Base-by-base conservation (phyloP, 164 flowering plant species). In the Akebia trifoliata region DNA sequence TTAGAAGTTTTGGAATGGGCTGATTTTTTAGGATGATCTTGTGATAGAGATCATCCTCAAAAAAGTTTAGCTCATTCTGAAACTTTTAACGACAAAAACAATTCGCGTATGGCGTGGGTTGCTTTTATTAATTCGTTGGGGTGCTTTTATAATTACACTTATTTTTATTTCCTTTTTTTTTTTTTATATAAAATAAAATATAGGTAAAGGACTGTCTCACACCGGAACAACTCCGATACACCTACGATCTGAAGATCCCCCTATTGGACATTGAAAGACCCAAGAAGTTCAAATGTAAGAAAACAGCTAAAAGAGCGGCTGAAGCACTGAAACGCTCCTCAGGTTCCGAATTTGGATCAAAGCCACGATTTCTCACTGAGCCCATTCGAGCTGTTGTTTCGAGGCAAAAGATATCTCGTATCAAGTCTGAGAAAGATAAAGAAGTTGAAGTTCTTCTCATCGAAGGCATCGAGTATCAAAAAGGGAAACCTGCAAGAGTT, bases 151-250 rank as follows among this genome's bases (percentile, higher is more conserved):
- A n/a, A n/a, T n/a, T n/a, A n/a, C n/a, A n/a, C n/a, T n/a, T n/a
- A n/a, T n/a, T n/a, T n/a, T n/a, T n/a, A n/a, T n/a, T n/a, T n/a
- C n/a, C n/a, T n/a, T n/a, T n/a, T n/a, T n/a, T n/a, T n/a, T n/a
- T n/a, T n/a, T n/a, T n/a, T 5, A 21, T 5, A 14, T 21, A 35
- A 36, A 18, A 6, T 11, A 10, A 48, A 24, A 7, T 26, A 22
- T 29, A 50, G 63, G 56, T 60, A 4, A 54, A 34, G 47, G 54
- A 62, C 22, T 46, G 64, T 31, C 50, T 61, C 7, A 42, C 35
- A 14, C 26, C 64, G 4, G 36, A 47, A 29, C 29, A 49, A 9
- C 67, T 63, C 1, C 18, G 42, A 29, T 56, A 48, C 25, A n/a
- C 50, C 25, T 49, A 63, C 30, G 4, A 25, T 4, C 42, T 18